Base-by-base conservation (phyloP, 2,329 filamentous ascomycete species). In the Elsinoe arachidis region DNA sequence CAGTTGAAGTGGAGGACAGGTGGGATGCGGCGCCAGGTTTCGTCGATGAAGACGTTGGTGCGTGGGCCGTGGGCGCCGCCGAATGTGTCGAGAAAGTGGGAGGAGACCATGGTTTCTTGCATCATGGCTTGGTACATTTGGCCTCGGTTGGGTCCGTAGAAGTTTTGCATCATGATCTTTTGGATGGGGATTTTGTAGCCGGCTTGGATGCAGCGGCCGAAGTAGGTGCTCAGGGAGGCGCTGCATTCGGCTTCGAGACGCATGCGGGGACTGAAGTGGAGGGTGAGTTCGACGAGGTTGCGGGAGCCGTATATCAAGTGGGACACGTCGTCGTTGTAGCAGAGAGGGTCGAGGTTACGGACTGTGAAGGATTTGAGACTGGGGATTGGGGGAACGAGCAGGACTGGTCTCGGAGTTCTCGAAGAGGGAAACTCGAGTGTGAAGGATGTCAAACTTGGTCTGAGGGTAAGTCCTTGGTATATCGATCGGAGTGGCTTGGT, bases 181-280 rank as follows among this genome's bases (percentile, higher is more conserved):
- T 74, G 78, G 0, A 84, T 51, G 0, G 68, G 66, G 3, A 84
- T 62, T 1, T 68, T 69, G 55, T 77, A 72, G 49, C 74, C 75
- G 1, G 74, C 72, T 2, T 76, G 69, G 19, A 78, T 67, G 60
- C 76, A 78, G 54, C 78, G 79, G 17, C 80, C 78, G 61, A 85
- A 84, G 60, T 81, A 79, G 15, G 76, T 72, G 56, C 76, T 71
- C 4, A 84, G 66, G 46, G 73, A 76, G 21, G 83, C 74, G 47
- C 78, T 81, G 5, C 80, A 77, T 63, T 85, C 82, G 41, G 80
- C 79, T 34, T 71, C 74, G 35, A 78, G 75, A 21, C 81, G 74
- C 80, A 85, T 85, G 1, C 82, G 78, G 3, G 81, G 80, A 26
- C 75, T 81, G 75, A 80, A 85, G 63, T 85, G 81, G 59, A 85